Conservation (phyloP, 148 eudicot genomes). For the Fagopyrum homotropicum region DNA sequence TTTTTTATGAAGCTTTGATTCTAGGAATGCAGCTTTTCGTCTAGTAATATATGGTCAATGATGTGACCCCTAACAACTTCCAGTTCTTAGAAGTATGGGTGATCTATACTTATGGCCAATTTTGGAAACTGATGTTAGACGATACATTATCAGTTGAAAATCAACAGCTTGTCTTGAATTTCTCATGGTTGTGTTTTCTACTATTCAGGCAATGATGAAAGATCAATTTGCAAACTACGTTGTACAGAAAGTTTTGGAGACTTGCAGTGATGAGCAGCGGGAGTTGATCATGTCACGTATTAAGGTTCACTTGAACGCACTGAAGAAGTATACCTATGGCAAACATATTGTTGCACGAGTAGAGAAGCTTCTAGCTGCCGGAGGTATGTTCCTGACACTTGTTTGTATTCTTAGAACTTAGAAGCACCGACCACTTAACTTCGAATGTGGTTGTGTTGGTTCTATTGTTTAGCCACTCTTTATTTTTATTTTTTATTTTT, state of each 20-base stretch:
- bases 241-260: slow-evolving; percentile 11
- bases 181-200: not conserved
- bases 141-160: not conserved
- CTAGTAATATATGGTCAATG: not conserved
- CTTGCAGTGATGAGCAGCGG: slow-evolving; percentile 10
- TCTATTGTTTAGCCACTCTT: no score
- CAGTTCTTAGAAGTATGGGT: not conserved
- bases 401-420: not conserved
- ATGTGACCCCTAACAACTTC: not conserved
- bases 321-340: slow-evolving; percentile 14
- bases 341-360: slow-evolving; percentile 15
- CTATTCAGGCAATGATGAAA: slow-evolving; percentile 14
- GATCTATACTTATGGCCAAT: not conserved
- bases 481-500: no score
- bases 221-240: slow-evolving; percentile 1
- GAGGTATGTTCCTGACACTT: not conserved
- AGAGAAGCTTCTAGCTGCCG: slow-evolving; percentile 12
- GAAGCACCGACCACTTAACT: no score
- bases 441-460: no score
- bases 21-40: not conserved
- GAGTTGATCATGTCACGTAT: slow-evolving; percentile 15
- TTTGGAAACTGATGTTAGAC: not conserved
- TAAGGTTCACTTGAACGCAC: slow-evolving; percentile 12
- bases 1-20: not conserved
- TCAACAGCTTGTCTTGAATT: not conserved